phyloP scores from a whole-genome alignment of 495 filamentous ascomycete genomes.

The Penicillium angulare region DNA sequence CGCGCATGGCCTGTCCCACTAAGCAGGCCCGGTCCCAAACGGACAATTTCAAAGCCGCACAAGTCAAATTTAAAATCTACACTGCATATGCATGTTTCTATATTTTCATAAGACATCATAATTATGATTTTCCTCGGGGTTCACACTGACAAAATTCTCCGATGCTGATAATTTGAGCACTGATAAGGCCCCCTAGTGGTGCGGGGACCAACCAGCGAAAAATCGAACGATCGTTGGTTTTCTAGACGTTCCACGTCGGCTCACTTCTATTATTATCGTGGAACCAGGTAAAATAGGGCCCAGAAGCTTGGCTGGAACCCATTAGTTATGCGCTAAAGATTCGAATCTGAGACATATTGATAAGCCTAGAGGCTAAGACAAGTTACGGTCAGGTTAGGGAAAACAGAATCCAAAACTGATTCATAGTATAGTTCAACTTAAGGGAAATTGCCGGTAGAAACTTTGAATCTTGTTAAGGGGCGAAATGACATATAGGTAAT shows the following conservation, averaged over 20 bases:
- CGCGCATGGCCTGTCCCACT: constrained; percentile 4
- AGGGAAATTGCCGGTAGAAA: too few species aligned
- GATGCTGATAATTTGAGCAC: too few species aligned
- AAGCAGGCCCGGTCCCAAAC: not conserved
- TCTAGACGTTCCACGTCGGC: not conserved
- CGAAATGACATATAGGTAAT: too few species aligned
- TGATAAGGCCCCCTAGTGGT: too few species aligned
- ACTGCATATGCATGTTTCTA: constrained; percentile 7
- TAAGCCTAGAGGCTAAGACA: not conserved
- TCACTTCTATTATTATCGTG: not conserved
- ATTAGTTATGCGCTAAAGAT: not conserved
- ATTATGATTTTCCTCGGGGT: not conserved
- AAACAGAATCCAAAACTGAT: not conserved
- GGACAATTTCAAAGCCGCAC: not conserved
- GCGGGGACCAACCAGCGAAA: not conserved
- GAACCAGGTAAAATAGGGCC: not conserved
- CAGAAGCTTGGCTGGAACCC: not conserved
- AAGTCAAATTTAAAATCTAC: not conserved
- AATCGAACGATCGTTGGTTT: not conserved
- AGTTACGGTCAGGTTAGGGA: not conserved
- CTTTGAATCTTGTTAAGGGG: too few species aligned
- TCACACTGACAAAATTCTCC: not conserved
- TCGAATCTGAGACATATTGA: not conserved
- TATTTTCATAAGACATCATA: not conserved
- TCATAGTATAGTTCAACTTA: not conserved